Base-by-base conservation (phyloP, 345 rosid species). In the Gossypium turneri region DNA sequence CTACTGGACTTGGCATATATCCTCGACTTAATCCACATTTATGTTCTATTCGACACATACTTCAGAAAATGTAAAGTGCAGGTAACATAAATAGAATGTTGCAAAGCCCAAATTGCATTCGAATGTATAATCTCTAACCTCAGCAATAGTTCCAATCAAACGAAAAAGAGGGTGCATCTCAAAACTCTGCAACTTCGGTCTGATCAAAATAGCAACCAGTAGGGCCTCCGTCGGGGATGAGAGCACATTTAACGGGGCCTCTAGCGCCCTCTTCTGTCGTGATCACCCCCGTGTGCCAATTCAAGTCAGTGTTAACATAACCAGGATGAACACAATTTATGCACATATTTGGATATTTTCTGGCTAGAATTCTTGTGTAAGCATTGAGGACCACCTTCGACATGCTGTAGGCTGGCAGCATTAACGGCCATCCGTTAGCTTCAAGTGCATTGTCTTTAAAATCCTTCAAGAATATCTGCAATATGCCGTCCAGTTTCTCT, bases 301-400 rank as follows among this genome's bases (percentile, higher is more conserved):
- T 74, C 0, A 74, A 1, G 66, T 86, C 90, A 0, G 90, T 84
- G 19, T 84, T 12, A 27, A 85, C 88, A 43, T 73, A 88, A 19
- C 89, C 90, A 4, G 90, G 90, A 79, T 86, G 90, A 50, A 86
- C 88, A 22, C 85, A 85, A 27, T 88, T 86, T 68, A 88, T 81
- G 53, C 68, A 76, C 90, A 86, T 88, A 0, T 51, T 29, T 0
- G 86, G 86, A 50, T 88, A 63, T 71, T 48, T 84, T 70, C 74
- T 86, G 13, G 89, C 90, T 2, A 88, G 78, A 58, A 86, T 67
- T 78, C 90, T 84, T 1, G 92, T 84, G 75, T 85, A 86, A 11
- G 92, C 88, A 78, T 88, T 84, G 59, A 88, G 80, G 43, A 71
- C 77, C 20, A 77, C 85, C 85, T 84, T 86, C 5, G 92, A 84